phyloP scores from a whole-genome alignment of 148 eudicot genomes.

The Vaccinium macrocarpon region DNA sequence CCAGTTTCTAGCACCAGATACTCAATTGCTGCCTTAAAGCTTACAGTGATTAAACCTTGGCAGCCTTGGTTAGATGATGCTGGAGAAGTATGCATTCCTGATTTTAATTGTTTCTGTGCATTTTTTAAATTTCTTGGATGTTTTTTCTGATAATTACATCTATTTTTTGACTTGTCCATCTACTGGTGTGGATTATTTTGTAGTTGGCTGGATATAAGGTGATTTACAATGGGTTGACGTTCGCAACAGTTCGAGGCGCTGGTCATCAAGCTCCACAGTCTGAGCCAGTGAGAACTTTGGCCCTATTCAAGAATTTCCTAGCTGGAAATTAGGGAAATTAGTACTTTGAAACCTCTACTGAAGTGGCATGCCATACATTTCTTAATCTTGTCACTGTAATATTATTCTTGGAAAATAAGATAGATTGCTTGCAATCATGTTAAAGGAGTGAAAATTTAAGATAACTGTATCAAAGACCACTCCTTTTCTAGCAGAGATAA shows the following conservation, averaged over 20 bases:
- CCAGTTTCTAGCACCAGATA: slow-evolving; percentile 32
- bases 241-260: slow-evolving; percentile 9
- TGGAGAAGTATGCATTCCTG: slow-evolving; percentile 16
- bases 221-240: slow-evolving; percentile 11
- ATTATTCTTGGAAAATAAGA: background rate
- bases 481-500: background rate
- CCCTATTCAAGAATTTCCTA: slow-evolving; percentile 7
- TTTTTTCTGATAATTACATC: background rate
- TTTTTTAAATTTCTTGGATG: background rate
- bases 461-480: background rate
- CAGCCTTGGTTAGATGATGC: slow-evolving; percentile 19
- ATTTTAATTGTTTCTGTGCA: background rate
- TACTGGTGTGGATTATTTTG: background rate
- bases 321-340: slow-evolving; percentile 8
- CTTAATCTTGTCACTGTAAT: background rate
- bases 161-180: background rate
- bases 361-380: background rate
- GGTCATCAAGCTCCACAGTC: slow-evolving; percentile 9
- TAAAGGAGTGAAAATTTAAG: background rate
- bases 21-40: slow-evolving; percentile 23
- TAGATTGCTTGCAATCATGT: background rate
- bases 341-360: background rate
- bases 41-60: slow-evolving; percentile 30
- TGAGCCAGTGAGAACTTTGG: background rate
- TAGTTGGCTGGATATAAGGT: slow-evolving; percentile 21